Evolutionary conservation across 2,329 filamentous ascomycete species (phyloP), one percentile per base, ranked within the genome.

Genomic region (Aureobasidium subglaciale): DNA sequence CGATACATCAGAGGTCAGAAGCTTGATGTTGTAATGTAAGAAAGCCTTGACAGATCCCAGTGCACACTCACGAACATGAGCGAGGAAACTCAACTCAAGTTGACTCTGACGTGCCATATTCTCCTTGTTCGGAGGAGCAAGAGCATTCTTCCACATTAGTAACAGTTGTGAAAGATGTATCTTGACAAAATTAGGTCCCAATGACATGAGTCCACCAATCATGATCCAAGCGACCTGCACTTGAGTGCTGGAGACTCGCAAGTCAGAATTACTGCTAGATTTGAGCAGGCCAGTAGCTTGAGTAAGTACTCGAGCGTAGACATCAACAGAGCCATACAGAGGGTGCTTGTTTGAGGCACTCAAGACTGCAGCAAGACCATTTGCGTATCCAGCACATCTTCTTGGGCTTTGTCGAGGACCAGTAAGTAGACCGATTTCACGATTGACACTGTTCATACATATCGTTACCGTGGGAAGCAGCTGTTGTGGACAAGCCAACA

Each of bases 211-310:
- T 0, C 95, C 93, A 34, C 95, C 93, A 43, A 99, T 95, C 56
- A 99, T 76, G 45, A 95, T 95, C 92, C 93, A 99, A 5, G 93
- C 93, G 2, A 99, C 91, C 68, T 99, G 93, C 22, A 99, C 90
- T 67, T 99, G 93, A 1, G 90, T 96, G 64, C 89, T 89, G 6
- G 93, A 95, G 32, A 93, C 84, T 25, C 92, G 85, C 53, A 99
- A 76, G 67, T 99, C 92, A 1, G 90, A 93, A 66, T 90, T 89
- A 42, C 90, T 86, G 68, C 90, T 96, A 0, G 87, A 91, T 70
- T 99, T 99, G 35, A 99, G 79, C 25, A 99, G 76, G 35, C 89
- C 88, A 0, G 91, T 97, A 1, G 93, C 91, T 75, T 96, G 90
- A 7, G 88, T 87, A 57, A 97, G 79, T 11, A 97, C 88, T 29